Base-by-base conservation (phyloP, 768 basidiomycete genomes). In the Pleurotus tuoliensis region DNA sequence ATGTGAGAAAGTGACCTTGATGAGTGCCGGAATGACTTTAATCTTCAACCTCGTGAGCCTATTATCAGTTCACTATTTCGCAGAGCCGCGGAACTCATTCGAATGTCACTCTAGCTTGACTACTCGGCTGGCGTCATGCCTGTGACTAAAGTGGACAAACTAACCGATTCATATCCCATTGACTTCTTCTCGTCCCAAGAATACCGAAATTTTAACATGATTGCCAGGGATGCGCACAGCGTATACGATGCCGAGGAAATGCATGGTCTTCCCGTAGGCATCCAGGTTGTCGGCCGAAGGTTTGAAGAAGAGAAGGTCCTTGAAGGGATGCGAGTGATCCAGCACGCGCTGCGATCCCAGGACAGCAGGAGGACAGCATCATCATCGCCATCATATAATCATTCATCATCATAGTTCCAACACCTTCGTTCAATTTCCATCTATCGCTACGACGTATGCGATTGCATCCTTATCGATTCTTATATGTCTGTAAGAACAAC, bases 241-340 rank as follows among this genome's bases (percentile, higher is more conserved):
- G 74, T 77, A 1, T 90, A 89, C 51, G 78, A 88, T 49, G 76
- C 81, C 1, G 70, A 79, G 12, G 75, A 78, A 57, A 87, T 88
- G 83, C 77, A 84, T 56, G 87, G 87, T 5, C 70, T 88, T 4
- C 87, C 88, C 0, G 64, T 90, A 1, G 84, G 86, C 1, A 80
- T 88, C 9, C 87, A 90, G 64, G 67, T 90, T 30, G 76, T 82
- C 1, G 86, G 86, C 1, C 70, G 77, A 45, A 71, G 82, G 41
- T 74, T 87, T 40, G 83, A 88, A 65, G 89, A 90, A 68, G 89
- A 91, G 69, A 84, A 84, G 63, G 87, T 87, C 2, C 59, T 90
- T 5, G 81, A 83, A 62, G 86, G 82, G 2, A 88, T 88, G 82
- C 80, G 81, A 62, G 74, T 88, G 24, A 69, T 77, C 16, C 73